Evolutionary conservation across 345 rosid genomes (phyloP), one percentile per base, ranked within the genome.

Genomic region (Brassica incana): DNA sequence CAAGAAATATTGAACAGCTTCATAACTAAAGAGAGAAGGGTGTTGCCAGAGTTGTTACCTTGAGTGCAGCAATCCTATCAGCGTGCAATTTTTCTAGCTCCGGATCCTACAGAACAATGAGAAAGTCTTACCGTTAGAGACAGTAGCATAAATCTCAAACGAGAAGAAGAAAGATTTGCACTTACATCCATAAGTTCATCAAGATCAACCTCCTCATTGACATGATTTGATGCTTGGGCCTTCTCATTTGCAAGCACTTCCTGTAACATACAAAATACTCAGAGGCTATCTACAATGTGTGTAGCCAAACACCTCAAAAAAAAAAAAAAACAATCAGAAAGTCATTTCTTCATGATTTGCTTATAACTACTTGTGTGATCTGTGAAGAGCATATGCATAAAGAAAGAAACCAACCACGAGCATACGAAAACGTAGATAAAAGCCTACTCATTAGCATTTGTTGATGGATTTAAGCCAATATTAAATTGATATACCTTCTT

Each of bases 141-240:
- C 25, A 12, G 16, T 8, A 73, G 60, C 36, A 56, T 20, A 16
- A 30, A 30, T 14, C 30, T 30, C 63, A 18, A 59, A 23, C 58
- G 3, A 71, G 30, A 74, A 33, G 7, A 59, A 74, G 77, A 5
- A 67, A 20, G 35, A 73, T 14, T 35, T 9, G 48, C 71, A 85
- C 97, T 87, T 84, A 90, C 99, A 85, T 95, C 99, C 94, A 95
- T 92, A 73, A 95, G 88, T 38, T 95, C 98, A 82, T 95, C 98
- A 59, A 95, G 94, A 76, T 92, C 97, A 77, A 91, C 87, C 84
- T 92, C 97, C 61, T 86, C 77, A 29, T 90, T 85, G 20, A 60
- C 77, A 69, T 91, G 89, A 78, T 78, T 85, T 2, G 93, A 92
- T 25, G 89, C 27, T 72, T 78, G 90, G 0, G 87, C 81, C 85